A percentile compares a stretch with the other conserved stretches of the same genome.
Evolutionary conservation across 2,329 filamentous ascomycete species (phyloP).

Genomic region (Raffaelea deltoideospora): DNA sequence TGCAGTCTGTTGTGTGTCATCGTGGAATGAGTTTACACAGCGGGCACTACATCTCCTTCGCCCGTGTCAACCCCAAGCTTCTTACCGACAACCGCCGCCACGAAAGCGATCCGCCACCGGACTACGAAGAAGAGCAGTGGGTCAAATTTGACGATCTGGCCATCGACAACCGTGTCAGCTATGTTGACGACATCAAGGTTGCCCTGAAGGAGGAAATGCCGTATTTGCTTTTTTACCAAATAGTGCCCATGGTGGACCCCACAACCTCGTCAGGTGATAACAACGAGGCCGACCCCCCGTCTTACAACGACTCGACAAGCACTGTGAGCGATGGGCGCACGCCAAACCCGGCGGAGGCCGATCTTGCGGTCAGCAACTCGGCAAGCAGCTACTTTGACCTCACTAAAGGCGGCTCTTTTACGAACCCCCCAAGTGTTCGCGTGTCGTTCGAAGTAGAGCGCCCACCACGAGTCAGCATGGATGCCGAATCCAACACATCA

Average conservation of each 20-base stretch:
- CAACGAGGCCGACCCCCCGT: slow-evolving; percentile 37
- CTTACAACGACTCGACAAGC: slow-evolving; percentile 38
- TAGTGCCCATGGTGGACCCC: slow-evolving; percentile 68
- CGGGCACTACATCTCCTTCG: slow-evolving; percentile 82
- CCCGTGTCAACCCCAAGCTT: slow-evolving; percentile 53
- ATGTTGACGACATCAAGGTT: slow-evolving; percentile 63
- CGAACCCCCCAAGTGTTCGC: slow-evolving; percentile 31
- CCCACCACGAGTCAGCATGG: slow-evolving; percentile 30
- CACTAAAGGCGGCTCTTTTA: slow-evolving; percentile 15
- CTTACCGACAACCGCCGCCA: slow-evolving; percentile 44
- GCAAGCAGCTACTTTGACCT: slow-evolving; percentile 31
- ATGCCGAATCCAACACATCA: slow-evolving; percentile 21
- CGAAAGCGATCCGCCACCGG: slow-evolving; percentile 41
- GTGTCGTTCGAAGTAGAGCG: slow-evolving; percentile 40
- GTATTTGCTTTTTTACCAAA: slow-evolving; percentile 90
- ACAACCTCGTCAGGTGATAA: slow-evolving; percentile 31
- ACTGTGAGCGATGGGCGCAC: slow-evolving; percentile 18
- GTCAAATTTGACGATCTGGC: slow-evolving; percentile 82
- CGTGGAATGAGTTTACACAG: slow-evolving; percentile 72
- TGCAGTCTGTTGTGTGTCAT: slow-evolving; percentile 89
- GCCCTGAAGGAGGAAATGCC: slow-evolving; percentile 77
- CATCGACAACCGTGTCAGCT: slow-evolving; percentile 50
- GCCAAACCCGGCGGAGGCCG: slow-evolving; percentile 9
- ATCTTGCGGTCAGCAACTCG: slow-evolving; percentile 12
- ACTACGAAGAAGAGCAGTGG: slow-evolving; percentile 65